Base-by-base conservation (phyloP, 2,329 filamentous ascomycete genomes). In the Venturia nashicola region DNA sequence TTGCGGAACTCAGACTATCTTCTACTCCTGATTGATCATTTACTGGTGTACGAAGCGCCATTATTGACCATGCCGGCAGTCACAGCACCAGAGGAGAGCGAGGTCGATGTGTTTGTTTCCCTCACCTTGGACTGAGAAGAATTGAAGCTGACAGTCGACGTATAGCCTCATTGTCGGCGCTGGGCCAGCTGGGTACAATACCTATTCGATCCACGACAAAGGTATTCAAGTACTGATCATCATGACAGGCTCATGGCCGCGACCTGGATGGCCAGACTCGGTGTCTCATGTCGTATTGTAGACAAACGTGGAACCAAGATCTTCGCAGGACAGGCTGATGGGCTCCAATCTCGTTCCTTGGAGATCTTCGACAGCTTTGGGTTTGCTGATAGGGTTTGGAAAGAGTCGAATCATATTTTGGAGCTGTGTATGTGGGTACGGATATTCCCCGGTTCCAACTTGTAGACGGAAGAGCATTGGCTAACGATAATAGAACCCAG, bases 331-430 rank as follows among this genome's bases (percentile, higher is more conserved):
- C 75, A 77, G 66, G 76, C 75, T 1, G 75, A 77, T 67, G 76
- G 76, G 2, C 67, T 79, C 8, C 75, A 78, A 67, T 70, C 72
- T 36, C 74, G 76, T 39, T 76, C 73, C 55, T 67, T 78, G 18
- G 76, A 79, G 66, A 77, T 78, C 16, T 76, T 78, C 62, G 76
- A 91, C 68, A 85, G 82, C 61, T 87, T 91, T 68, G 87, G 84
- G 0, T 82, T 91, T 65, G 84, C 78, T 2, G 82, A 89, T 67
- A 76, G 81, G 5, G 82, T 80, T 1, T 85, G 84, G 82, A 85
- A 84, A 59, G 86, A 89, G 68, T 80, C 83, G 14, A 87, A 87
- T 70, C 85, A 85, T 69, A 83, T 89, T 76, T 77, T 87, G n/a
- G 86, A 88, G 76, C 83, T 75, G 55, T 75, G 72, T 67, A 74